These are phyloP conservation scores for Patellifolia procumbens DNA, from an alignment of 179 eudicot species.

Conservation along the genomic window DNA sequence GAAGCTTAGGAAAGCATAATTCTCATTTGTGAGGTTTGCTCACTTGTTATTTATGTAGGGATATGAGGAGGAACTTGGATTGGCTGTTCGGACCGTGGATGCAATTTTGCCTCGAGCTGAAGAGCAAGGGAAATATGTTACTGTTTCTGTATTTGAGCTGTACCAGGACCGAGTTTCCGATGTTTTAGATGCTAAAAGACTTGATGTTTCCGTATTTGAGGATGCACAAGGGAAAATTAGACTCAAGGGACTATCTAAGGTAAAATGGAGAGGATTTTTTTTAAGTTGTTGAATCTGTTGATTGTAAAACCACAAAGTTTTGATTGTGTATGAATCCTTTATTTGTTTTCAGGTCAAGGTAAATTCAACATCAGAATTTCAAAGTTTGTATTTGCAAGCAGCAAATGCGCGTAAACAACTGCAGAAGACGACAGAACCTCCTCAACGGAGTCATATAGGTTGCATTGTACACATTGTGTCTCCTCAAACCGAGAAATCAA, in stretches of 20 bases:
- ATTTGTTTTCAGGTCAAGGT: conserved; percentile 49
- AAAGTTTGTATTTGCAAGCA: conserved; percentile 40
- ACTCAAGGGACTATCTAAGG: conserved; percentile 87
- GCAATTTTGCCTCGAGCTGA: conserved; percentile 45
- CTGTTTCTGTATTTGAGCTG: conserved; percentile 71
- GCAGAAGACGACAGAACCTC: conserved; percentile 45
- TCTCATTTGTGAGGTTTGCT: not conserved
- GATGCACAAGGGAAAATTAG: conserved; percentile 68
- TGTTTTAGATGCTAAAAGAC: conserved; percentile 51
- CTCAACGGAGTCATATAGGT: conserved; percentile 66
- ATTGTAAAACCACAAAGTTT: too few relatives aligned
- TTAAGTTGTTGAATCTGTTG: not conserved
- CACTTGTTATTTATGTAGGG: not conserved
- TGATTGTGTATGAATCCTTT: conserved; percentile 7
- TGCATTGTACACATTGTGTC: conserved; percentile 53
- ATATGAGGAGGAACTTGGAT: conserved; percentile 1
- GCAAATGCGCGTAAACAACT: conserved; percentile 27
- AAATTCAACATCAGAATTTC: conserved; percentile 56
- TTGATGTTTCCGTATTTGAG: conserved; percentile 66
- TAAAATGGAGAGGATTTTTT: conserved; percentile 5
- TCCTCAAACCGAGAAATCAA: conserved; percentile 42
- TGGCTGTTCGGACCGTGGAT: conserved; percentile 4
- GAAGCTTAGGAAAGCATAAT: not conserved
- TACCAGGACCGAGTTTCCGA: conserved; percentile 71
- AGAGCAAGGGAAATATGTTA: conserved; percentile 46